A percentile compares a stretch with the other conserved stretches of the same genome.
Evolutionary conservation across 1,284 basidiomycete species (phyloP).

Genomic region (Xerocomus amazonicus): DNA sequence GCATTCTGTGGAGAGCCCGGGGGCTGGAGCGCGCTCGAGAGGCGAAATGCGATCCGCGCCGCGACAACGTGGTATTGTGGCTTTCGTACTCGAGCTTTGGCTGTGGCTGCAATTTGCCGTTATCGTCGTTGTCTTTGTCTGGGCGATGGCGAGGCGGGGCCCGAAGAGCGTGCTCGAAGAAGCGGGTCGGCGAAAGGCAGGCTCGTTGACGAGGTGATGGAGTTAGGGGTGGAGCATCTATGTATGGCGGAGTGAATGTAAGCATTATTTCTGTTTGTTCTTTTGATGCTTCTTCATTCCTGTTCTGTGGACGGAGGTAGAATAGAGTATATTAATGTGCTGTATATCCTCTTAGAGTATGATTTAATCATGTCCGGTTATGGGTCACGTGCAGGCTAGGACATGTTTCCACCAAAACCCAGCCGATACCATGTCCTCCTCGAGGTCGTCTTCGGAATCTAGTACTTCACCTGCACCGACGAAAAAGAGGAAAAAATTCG

Average conservation of each 20-base stretch:
- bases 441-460: slow-evolving; percentile 18
- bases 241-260: slow-evolving; percentile 4
- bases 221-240: slow-evolving; percentile 29
- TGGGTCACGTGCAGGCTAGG: slow-evolving; percentile 9
- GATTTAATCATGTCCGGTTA: slow-evolving; percentile 13
- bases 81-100: slow-evolving; percentile 67
- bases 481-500: slow-evolving; percentile 22
- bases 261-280: slow-evolving; percentile 2
- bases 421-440: slow-evolving; percentile 10
- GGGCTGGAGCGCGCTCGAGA: background rate
- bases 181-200: slow-evolving; percentile 42
- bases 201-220: slow-evolving; percentile 14
- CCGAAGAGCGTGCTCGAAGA: slow-evolving; percentile 64
- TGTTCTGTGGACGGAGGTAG: slow-evolving; percentile 9
- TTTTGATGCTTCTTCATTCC: background rate
- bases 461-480: slow-evolving; percentile 10
- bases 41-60: slow-evolving; percentile 7
- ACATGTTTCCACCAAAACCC: background rate
- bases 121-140: slow-evolving; percentile 70
- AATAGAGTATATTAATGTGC: slow-evolving; percentile 26
- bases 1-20: slow-evolving; percentile 2
- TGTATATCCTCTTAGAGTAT: slow-evolving; percentile 13
- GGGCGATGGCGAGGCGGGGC: slow-evolving; percentile 71
- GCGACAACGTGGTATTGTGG: slow-evolving; percentile 39
- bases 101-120: slow-evolving; percentile 74